Base-by-base conservation (phyloP, 805 yeast species). In the Nakazawaea pomicola region DNA sequence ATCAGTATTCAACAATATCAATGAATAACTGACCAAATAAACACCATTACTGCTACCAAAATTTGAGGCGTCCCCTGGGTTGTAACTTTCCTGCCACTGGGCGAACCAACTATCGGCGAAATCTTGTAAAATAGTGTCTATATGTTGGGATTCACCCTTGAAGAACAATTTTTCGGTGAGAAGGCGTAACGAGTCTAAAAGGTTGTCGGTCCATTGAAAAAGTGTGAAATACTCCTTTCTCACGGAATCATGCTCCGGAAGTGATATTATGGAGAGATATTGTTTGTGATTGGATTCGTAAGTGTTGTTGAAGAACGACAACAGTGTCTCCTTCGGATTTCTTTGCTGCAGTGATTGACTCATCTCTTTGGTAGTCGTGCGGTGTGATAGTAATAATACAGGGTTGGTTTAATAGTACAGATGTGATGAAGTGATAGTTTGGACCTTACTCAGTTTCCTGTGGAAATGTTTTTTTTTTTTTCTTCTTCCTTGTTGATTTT, bases 71-170 rank as follows among this genome's bases (percentile, higher is more conserved):
- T 29, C 25, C 10, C 25, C 25, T 8, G 10, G 7, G 10, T 23
- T 7, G 25, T 10, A 15, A 55, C 68, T 71, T 41, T 51, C 61
- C 16, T 68, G 73, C 61, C 65, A 76, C 63, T 58, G 72, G 21
- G 56, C 56, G 17, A 67, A 62, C 80, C 90, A 87, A 40, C 80
- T 72, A 39, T 67, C 65, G 15, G 93, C 74, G 53, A 85, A 80
- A 3, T 80, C 70, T 33, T 83, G 80, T 42, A 88, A 62, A 23
- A 87, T 72, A 36, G 85, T 70, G 58, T 86, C 93, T 39, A 87
- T 78, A 52, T 82, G 83, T 51, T 83, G 90, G 3, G 93, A 78
- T 60, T 88, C 95, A 6, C 91, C 95, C 53, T 78, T 77, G 51
- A 88, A 69, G 59, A 81, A 83, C n/a, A 87, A 55, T 48, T 70